A percentile compares a stretch with the other conserved stretches of the same genome.
phyloP scores from a whole-genome alignment of 345 rosid genomes.

The Durio zibethinus region DNA sequence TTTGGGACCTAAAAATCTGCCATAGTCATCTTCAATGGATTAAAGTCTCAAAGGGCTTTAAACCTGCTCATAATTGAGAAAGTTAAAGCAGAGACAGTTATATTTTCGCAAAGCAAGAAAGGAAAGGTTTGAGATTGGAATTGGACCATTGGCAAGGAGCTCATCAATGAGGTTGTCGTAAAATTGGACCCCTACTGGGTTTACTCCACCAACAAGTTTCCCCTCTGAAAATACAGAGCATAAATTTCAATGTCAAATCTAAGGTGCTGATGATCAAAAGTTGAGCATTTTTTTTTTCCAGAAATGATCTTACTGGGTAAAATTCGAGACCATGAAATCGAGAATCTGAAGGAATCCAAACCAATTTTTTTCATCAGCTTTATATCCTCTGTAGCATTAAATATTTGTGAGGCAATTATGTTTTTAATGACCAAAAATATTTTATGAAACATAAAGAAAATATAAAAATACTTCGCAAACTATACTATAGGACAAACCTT shows the following conservation, averaged over 20 bases:
- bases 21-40: conserved; percentile 22
- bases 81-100: background rate
- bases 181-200: conserved; percentile 31
- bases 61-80: background rate
- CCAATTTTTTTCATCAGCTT: conserved; percentile 12
- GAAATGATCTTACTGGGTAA: conserved; percentile 7
- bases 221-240: conserved; percentile 28
- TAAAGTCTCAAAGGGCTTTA: conserved; percentile 8
- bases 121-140: background rate
- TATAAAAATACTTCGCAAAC: background rate
- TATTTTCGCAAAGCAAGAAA: background rate
- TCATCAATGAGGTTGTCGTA: conserved; percentile 39
- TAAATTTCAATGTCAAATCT: background rate
- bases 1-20: conserved; percentile 13
- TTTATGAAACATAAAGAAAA: background rate
- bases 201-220: conserved; percentile 27
- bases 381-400: background rate
- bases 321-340: conserved; percentile 19
- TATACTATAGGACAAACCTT: conserved; percentile 30
- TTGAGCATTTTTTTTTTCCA: background rate
- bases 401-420: background rate
- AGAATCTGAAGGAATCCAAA: conserved; percentile 17
- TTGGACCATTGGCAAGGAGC: conserved; percentile 32
- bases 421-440: background rate
- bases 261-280: background rate